phyloP scores from a whole-genome alignment of 2,329 filamentous ascomycete species.

The Penicillium sp. region DNA sequence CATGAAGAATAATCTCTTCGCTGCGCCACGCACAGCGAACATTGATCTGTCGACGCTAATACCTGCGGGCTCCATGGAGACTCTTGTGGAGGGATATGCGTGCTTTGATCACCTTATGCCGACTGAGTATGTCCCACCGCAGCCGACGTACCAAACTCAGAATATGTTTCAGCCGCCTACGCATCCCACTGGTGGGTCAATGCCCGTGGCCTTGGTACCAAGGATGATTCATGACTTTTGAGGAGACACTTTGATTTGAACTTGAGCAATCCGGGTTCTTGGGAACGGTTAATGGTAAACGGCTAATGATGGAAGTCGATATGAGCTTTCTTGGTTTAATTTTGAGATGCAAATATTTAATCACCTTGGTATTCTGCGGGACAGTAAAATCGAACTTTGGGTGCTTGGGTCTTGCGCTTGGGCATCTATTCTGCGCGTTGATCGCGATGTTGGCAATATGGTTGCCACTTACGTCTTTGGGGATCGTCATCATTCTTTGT shows the following conservation, averaged over 20 bases:
- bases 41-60: constrained; percentile 27
- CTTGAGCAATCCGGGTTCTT: not conserved
- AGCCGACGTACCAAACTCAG: constrained; percentile 15
- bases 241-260: not conserved
- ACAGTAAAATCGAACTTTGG: not conserved
- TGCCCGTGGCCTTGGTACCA: constrained; percentile 24
- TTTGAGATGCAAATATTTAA: not conserved
- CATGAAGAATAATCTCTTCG: constrained; percentile 13
- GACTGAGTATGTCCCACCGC: constrained; percentile 14
- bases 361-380: not conserved
- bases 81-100: constrained; percentile 24
- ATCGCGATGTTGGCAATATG: not conserved
- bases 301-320: not conserved
- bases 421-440: not conserved
- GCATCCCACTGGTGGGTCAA: constrained; percentile 18
- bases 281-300: not conserved
- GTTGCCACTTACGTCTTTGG: no score
- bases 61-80: constrained; percentile 18
- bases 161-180: constrained; percentile 19
- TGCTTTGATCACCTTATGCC: constrained; percentile 28
- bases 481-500: no score
- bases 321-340: not conserved
- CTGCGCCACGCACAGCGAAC: constrained; percentile 16
- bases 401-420: not conserved
- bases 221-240: constrained; percentile 23